Evolutionary conservation across 768 basidiomycete species (phyloP).

Genomic region (Leucocoprinus birnbaumii): DNA sequence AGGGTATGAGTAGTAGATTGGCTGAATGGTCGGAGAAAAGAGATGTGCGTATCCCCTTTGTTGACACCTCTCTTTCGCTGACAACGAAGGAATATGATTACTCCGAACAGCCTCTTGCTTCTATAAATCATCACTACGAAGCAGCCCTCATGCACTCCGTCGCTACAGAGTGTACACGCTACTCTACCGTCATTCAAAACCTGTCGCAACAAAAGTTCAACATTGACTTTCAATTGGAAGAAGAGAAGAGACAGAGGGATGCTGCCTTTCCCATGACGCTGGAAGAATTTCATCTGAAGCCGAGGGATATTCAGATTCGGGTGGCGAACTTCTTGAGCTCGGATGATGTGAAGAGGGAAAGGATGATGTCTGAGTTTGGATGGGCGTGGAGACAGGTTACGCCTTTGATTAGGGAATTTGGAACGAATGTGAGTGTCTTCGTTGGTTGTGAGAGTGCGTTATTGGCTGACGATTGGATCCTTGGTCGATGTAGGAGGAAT

Average conservation of each 20-base stretch:
- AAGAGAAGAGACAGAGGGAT: not conserved
- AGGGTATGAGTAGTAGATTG: not conserved
- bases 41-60: not conserved
- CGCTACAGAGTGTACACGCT: not conserved
- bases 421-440: conserved; percentile 3
- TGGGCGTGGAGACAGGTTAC: conserved; percentile 12
- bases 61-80: not conserved
- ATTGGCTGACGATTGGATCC: not conserved
- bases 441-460: not conserved
- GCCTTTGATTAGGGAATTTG: conserved; percentile 3
- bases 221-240: not conserved
- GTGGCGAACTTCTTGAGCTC: conserved; percentile 12
- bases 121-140: conserved; percentile 2
- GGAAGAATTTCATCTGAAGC: not conserved
- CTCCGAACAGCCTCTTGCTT: not conserved
- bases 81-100: not conserved
- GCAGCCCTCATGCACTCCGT: not conserved
- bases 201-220: not conserved
- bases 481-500: not conserved
- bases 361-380: conserved; percentile 12
- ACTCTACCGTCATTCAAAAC: not conserved
- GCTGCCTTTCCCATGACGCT: conserved; percentile 8
- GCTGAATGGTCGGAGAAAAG: conserved; percentile 11
- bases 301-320: conserved; percentile 4
- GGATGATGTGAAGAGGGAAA: conserved; percentile 7